phyloP scores from a whole-genome alignment of 1,284 basidiomycete genomes.

The Marasmius oreades region DNA sequence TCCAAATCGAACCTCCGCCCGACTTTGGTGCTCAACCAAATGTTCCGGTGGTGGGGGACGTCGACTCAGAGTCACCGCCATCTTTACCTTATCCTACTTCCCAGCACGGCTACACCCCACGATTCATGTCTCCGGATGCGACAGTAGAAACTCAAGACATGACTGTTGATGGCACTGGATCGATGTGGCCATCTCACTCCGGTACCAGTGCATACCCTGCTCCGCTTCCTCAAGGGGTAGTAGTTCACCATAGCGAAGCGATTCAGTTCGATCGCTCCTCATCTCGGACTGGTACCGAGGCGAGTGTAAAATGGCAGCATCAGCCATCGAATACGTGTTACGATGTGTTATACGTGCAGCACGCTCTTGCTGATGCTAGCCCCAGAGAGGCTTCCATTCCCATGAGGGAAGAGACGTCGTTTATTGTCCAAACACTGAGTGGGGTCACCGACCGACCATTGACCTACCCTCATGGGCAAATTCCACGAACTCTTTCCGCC shows the following conservation, averaged over 20 bases:
- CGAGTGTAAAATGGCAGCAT: not conserved
- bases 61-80: not conserved
- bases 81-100: not conserved
- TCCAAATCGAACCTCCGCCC: not conserved
- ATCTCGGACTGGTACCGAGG: not conserved
- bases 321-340: not conserved
- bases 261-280: not conserved
- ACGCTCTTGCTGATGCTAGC: not conserved
- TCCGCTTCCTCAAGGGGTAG: not conserved
- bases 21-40: not conserved
- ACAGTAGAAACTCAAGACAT: not conserved
- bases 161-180: not conserved
- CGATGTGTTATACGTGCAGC: not conserved
- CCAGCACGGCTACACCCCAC: not conserved
- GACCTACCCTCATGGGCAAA: not conserved
- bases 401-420: slow-evolving; percentile 1
- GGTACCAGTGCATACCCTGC: not conserved
- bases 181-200: not conserved
- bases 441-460: not conserved
- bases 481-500: not conserved
- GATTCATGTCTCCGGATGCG: not conserved
- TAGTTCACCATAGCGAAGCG: not conserved
- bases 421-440: not conserved
- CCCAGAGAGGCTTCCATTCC: slow-evolving; percentile 2
- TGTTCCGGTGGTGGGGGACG: not conserved